These are phyloP conservation scores for Ceratobasidium sp. DNA, from an alignment of 1,284 basidiomycete species.

Conservation along the genomic window DNA sequence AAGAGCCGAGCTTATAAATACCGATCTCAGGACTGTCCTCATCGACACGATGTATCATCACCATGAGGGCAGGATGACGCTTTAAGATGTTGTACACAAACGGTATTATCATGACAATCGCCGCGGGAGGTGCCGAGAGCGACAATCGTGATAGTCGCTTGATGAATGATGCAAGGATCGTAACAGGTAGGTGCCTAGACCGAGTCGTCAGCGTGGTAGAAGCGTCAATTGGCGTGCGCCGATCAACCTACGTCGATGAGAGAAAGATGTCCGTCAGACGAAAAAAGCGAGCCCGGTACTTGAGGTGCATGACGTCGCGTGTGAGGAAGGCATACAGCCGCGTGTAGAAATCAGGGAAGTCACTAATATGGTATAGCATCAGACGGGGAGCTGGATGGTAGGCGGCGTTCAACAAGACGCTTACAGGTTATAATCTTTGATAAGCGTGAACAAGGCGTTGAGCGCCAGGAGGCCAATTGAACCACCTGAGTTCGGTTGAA, in stretches of 20 bases:
- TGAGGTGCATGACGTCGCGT: slow-evolving; percentile 87
- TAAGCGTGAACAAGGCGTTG: slow-evolving; percentile 91
- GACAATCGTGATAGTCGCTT: slow-evolving; percentile 90
- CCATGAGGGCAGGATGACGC: slow-evolving; percentile 89
- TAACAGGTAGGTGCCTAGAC: slow-evolving; percentile 83
- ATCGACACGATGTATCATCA: slow-evolving; percentile 81
- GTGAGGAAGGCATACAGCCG: slow-evolving; percentile 92
- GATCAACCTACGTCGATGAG: slow-evolving; percentile 77
- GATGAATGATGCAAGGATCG: slow-evolving; percentile 91
- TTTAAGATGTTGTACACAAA: slow-evolving; percentile 97
- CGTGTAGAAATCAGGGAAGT: slow-evolving; percentile 87
- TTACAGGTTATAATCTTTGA: slow-evolving; percentile 92
- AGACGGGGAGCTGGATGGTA: slow-evolving; percentile 10
- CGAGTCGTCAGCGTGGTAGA: slow-evolving; percentile 13
- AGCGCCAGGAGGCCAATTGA: slow-evolving; percentile 89
- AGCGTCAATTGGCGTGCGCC: slow-evolving; percentile 24
- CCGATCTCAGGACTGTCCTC: slow-evolving; percentile 53
- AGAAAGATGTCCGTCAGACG: slow-evolving; percentile 91
- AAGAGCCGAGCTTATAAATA: slow-evolving; percentile 10
- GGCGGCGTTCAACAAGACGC: slow-evolving; percentile 52
- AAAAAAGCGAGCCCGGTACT: slow-evolving; percentile 95
- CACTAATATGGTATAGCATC: slow-evolving; percentile 25
- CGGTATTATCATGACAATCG: slow-evolving; percentile 89
- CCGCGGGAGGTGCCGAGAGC: slow-evolving; percentile 87
- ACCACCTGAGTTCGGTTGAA: slow-evolving; percentile 65